These are phyloP conservation scores for Aspergillus piperis DNA, from an alignment of 2,329 filamentous ascomycete species.

Conservation along the genomic window DNA sequence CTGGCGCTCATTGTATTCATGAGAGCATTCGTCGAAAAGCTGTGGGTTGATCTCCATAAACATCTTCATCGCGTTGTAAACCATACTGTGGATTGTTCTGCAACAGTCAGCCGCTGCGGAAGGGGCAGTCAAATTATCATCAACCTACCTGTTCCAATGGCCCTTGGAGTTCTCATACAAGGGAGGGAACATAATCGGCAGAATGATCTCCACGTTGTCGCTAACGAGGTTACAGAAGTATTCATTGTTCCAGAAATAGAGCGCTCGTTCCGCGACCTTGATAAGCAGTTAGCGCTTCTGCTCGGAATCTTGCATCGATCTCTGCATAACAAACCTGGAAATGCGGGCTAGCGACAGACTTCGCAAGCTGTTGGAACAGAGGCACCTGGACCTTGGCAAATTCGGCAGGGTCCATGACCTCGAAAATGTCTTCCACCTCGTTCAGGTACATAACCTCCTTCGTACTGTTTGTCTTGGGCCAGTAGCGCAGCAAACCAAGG, in stretches of 20 bases:
- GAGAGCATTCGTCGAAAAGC: conserved; percentile 96
- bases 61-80: conserved; percentile 99
- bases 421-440: conserved; percentile 98
- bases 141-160: conserved; percentile 89
- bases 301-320: neutral
- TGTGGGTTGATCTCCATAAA: conserved; percentile 99
- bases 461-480: conserved; percentile 99
- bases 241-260: conserved; percentile 99
- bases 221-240: conserved; percentile 99
- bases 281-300: conserved; percentile 16
- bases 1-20: conserved; percentile 96
- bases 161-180: conserved; percentile 99
- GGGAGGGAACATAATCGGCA: conserved; percentile 98
- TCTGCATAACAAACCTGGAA: conserved; percentile 67
- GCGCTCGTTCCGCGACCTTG: conserved; percentile 85
- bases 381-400: conserved; percentile 99
- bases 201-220: conserved; percentile 97
- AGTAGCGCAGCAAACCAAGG: conserved; percentile 89
- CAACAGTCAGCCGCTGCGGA: conserved; percentile 27
- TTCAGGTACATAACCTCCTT: conserved; percentile 99
- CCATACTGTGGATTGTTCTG: conserved; percentile 98
- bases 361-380: conserved; percentile 93
- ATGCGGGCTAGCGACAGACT: conserved; percentile 96
- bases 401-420: conserved; percentile 98
- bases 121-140: neutral